These are phyloP conservation scores for Mrakia gelida DNA, from an alignment of 768 basidiomycete species.

Conservation along the genomic window DNA sequence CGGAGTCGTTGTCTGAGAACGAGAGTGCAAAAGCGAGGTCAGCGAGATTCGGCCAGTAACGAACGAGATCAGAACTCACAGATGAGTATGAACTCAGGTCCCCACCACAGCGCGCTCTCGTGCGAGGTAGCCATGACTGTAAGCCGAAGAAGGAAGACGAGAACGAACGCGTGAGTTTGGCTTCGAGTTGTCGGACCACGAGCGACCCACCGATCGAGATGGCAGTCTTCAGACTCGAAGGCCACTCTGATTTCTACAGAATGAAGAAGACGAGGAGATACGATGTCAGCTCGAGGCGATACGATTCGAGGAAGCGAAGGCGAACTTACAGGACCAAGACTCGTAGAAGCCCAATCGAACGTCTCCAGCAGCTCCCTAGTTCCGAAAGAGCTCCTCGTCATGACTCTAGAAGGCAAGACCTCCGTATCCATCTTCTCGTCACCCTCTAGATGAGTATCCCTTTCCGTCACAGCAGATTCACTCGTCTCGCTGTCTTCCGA, in stretches of 20 bases:
- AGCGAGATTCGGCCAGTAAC: not conserved
- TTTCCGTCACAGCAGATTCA: not conserved
- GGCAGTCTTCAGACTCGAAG: slow-evolving; percentile 14
- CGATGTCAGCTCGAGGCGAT: not conserved
- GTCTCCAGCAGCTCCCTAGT: slow-evolving; percentile 15
- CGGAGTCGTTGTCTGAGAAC: not conserved
- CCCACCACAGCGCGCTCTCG: slow-evolving; percentile 19
- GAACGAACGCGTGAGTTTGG: not conserved
- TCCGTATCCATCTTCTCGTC: not conserved
- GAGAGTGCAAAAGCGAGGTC: not conserved
- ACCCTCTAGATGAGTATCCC: not conserved
- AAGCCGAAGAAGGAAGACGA: not conserved
- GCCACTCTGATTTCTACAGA: slow-evolving; percentile 11
- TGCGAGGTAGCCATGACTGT: not conserved
- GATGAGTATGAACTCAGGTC: slow-evolving; percentile 18
- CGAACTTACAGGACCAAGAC: slow-evolving; percentile 7
- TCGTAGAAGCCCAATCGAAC: slow-evolving; percentile 23
- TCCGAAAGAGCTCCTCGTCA: slow-evolving; percentile 9
- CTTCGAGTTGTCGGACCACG: too few species aligned
- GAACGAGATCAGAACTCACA: not conserved
- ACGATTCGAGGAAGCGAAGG: not conserved
- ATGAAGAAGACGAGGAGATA: not conserved
- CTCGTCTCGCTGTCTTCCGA: not conserved
- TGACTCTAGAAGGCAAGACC: not conserved
- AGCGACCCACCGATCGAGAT: slow-evolving; percentile 13